A percentile compares a stretch with the other conserved stretches of the same genome.
Evolutionary conservation across 2,329 filamentous ascomycete genomes (phyloP).

Genomic region (Dactylella cylindrospora): DNA sequence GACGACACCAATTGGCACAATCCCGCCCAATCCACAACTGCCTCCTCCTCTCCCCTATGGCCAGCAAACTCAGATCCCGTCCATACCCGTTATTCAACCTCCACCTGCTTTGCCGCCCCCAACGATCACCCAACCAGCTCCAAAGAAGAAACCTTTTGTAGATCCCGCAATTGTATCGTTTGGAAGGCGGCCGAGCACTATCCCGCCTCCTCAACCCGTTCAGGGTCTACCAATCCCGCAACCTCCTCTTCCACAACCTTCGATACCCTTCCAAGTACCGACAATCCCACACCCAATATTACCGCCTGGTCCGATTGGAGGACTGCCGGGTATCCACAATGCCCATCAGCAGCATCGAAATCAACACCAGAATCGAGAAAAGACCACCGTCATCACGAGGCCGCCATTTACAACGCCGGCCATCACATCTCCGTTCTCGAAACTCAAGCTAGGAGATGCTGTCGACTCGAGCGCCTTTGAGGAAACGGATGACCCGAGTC

Average conservation of each 20-base stretch:
- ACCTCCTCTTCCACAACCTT: constrained; percentile 20
- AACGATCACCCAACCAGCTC: constrained; percentile 19
- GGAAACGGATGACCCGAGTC: constrained; percentile 48
- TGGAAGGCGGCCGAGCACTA: constrained; percentile 35
- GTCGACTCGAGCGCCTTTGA: constrained; percentile 49
- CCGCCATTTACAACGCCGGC: constrained; percentile 30
- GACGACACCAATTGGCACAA: constrained; percentile 4
- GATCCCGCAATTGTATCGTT: constrained; percentile 49
- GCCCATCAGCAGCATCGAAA: constrained; percentile 4
- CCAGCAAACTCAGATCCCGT: constrained; percentile 19
- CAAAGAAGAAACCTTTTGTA: constrained; percentile 44
- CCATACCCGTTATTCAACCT: constrained; percentile 13
- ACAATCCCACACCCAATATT: too few species aligned
- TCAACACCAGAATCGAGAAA: not conserved
- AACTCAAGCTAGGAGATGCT: constrained; percentile 45
- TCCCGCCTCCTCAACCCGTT: not conserved
- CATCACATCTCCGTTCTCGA: constrained; percentile 43
- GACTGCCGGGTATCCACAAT: constrained; percentile 7
- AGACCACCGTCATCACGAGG: constrained; percentile 14
- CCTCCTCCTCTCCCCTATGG: constrained; percentile 11
- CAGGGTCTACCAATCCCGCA: constrained; percentile 7
- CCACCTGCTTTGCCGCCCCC: constrained; percentile 22
- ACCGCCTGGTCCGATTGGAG: constrained; percentile 6
- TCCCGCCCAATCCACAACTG: constrained; percentile 4
- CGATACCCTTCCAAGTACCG: constrained; percentile 18